Conservation (phyloP, 495 filamentous ascomycete species). For the Penicillium roqueforti region DNA sequence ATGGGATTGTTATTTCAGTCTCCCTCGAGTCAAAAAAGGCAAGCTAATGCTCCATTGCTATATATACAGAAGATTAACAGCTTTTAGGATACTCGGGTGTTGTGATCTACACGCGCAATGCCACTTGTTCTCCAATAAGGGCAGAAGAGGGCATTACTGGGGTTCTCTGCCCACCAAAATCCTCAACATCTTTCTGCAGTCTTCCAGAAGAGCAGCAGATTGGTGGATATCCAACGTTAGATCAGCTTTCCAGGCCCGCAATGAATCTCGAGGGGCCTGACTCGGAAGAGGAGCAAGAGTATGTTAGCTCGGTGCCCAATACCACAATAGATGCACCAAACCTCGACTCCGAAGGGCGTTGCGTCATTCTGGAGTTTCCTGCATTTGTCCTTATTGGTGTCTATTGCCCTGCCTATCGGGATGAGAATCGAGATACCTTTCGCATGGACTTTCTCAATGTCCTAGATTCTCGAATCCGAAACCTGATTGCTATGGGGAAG, state of each 20-base stretch:
- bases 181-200: constrained; percentile 67
- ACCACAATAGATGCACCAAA: constrained; percentile 57
- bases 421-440: constrained; percentile 80
- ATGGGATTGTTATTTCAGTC: constrained; percentile 95
- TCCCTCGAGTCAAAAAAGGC: constrained; percentile 90
- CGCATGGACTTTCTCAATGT: constrained; percentile 74
- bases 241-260: constrained; percentile 53
- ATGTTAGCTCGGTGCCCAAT: background rate
- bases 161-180: constrained; percentile 70
- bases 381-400: constrained; percentile 90
- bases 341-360: constrained; percentile 88
- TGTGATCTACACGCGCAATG: constrained; percentile 89
- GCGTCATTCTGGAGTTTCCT: constrained; percentile 89
- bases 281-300: constrained; percentile 3
- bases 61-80: constrained; percentile 1
- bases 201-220: constrained; percentile 76
- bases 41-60: background rate
- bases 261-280: background rate
- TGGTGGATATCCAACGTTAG: constrained; percentile 77
- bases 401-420: constrained; percentile 84
- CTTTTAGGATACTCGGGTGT: constrained; percentile 88
- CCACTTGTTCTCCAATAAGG: constrained; percentile 79
- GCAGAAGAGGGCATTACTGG: constrained; percentile 94
- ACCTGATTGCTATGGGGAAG: constrained; percentile 76
- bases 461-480: constrained; percentile 77